Percentiles rank a stretch among this genome's conserved stretches.
These are phyloP conservation scores for Chytriomyces sp. DNA, from an alignment of 192 early-diverging fungal genomes.

Conservation along the genomic window DNA sequence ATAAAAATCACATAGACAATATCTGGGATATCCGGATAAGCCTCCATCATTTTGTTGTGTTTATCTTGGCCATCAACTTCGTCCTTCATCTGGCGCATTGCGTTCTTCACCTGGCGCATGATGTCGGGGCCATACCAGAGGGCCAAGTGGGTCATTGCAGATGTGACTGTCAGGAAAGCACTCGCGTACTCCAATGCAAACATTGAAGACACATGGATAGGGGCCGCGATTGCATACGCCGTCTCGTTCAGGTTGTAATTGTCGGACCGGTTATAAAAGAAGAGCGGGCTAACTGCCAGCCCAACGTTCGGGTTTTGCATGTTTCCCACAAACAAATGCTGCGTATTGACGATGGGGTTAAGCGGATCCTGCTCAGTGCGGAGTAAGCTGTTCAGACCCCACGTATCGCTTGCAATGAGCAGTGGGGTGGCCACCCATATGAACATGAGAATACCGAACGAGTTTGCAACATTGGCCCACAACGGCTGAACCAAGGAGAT, in stretches of 20 bases:
- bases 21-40: constrained; percentile 69
- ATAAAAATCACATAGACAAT: constrained; percentile 63
- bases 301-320: neutral
- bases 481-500: neutral
- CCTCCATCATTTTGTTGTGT: constrained; percentile 70
- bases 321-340: neutral
- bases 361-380: neutral
- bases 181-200: constrained; percentile 38
- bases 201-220: constrained; percentile 5
- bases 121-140: constrained; percentile 60
- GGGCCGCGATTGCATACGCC: constrained; percentile 14
- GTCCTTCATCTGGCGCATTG: neutral
- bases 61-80: constrained; percentile 50
- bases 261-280: constrained; percentile 18
- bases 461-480: neutral
- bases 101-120: constrained; percentile 17
- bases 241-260: constrained; percentile 24
- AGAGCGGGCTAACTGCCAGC: neutral
- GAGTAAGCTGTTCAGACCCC: constrained; percentile 5
- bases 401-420: constrained; percentile 33
- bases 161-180: constrained; percentile 55
- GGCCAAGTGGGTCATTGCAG: constrained; percentile 61
- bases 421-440: constrained; percentile 25
- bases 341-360: constrained; percentile 6
- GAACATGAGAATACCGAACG: constrained; percentile 1